Percentiles rank a stretch among this genome's conserved stretches.
These are phyloP conservation scores for Steccherinum ochraceum DNA, from an alignment of 768 basidiomycete genomes.

Conservation along the genomic window DNA sequence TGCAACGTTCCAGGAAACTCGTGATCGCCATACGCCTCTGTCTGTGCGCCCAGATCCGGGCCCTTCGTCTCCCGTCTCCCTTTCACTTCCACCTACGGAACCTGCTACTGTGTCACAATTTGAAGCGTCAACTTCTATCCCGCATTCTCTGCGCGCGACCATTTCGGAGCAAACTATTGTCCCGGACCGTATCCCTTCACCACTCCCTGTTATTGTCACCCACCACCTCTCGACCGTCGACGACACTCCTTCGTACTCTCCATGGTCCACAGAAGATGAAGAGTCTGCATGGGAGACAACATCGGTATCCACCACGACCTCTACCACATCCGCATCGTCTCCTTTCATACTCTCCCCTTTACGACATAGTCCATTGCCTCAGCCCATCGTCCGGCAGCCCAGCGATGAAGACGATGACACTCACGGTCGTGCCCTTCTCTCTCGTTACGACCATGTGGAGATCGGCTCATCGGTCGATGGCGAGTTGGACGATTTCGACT, in stretches of 20 bases:
- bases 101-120: neutral
- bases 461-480: constrained; percentile 14
- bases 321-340: constrained; percentile 46
- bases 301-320: constrained; percentile 55
- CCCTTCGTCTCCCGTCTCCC: constrained; percentile 35
- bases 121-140: constrained; percentile 3
- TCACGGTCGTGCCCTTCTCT: constrained; percentile 15
- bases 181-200: neutral
- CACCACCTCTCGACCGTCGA: constrained; percentile 19
- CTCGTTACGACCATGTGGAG: constrained; percentile 15
- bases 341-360: constrained; percentile 29
- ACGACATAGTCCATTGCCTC: constrained; percentile 24
- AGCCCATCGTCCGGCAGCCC: constrained; percentile 21
- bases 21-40: constrained; percentile 23
- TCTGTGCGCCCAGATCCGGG: constrained; percentile 29
- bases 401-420: constrained; percentile 29
- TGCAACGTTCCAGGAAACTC: constrained; percentile 20
- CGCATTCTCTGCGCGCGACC: constrained; percentile 2
- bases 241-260: constrained; percentile 29
- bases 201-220: neutral
- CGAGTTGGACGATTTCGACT: constrained; percentile 30
- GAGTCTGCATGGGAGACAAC: constrained; percentile 74
- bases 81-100: neutral
- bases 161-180: constrained; percentile 8
- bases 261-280: constrained; percentile 75